Evolutionary conservation across 768 basidiomycete genomes (phyloP).

Genomic region (Peribolospora baueri): DNA sequence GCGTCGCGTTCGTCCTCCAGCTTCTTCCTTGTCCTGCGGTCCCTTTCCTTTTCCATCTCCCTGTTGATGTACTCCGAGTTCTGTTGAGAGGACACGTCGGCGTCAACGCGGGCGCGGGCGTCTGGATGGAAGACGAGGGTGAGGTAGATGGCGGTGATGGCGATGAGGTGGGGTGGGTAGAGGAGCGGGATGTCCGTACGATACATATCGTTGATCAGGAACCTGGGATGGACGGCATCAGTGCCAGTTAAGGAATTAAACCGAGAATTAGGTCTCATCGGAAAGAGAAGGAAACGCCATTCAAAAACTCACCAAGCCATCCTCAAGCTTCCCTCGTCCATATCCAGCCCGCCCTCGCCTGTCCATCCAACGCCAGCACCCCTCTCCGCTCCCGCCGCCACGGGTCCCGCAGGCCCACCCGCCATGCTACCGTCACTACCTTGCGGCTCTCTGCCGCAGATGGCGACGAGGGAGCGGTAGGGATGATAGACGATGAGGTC

Average conservation of each 20-base stretch:
- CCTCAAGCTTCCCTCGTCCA: conserved; percentile 54
- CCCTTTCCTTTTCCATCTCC: neutral
- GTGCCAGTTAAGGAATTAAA: neutral
- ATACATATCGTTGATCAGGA: conserved; percentile 88
- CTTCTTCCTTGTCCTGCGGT: conserved; percentile 16
- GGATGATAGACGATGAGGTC: conserved; percentile 85
- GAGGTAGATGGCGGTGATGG: conserved; percentile 73
- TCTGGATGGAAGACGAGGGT: conserved; percentile 50
- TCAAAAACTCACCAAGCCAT: conserved; percentile 50
- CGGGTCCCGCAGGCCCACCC: conserved; percentile 13
- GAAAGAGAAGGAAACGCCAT: neutral
- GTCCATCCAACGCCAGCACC: conserved; percentile 32
- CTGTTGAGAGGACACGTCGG: conserved; percentile 11
- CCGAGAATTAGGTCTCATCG: neutral
- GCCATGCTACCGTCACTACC: conserved; percentile 21
- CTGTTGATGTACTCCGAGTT: neutral
- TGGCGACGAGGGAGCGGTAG: conserved; percentile 58
- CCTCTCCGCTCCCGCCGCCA: conserved; percentile 11
- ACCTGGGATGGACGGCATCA: conserved; percentile 29
- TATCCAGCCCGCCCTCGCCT: conserved; percentile 37
- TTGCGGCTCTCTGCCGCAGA: conserved; percentile 38
- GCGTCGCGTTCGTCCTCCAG: neutral
- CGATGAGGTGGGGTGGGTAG: conserved; percentile 83
- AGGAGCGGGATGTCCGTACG: conserved; percentile 79
- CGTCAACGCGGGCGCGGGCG: conserved; percentile 20